These are phyloP conservation scores for Penicillium cataractarum DNA, from an alignment of 495 filamentous ascomycete genomes.

Conservation along the genomic window DNA sequence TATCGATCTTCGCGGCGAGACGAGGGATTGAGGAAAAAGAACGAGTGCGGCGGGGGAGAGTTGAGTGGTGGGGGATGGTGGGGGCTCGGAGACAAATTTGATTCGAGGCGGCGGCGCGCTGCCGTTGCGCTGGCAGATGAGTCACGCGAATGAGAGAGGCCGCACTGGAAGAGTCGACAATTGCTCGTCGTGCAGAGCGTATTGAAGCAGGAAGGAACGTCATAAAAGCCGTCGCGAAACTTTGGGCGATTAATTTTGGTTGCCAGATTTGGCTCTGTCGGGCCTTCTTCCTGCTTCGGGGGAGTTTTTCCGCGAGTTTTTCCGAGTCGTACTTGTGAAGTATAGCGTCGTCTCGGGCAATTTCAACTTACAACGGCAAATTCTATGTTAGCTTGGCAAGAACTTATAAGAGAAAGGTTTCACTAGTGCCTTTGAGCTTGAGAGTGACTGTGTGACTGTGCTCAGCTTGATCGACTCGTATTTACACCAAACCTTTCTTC, in stretches of 20 bases:
- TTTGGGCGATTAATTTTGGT: slow-evolving; percentile 20
- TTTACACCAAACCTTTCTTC: too few relatives aligned
- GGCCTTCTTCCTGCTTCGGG: slow-evolving; percentile 23
- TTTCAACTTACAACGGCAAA: neutral
- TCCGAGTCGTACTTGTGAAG: neutral
- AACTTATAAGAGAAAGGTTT: too few relatives aligned
- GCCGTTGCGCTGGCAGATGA: slow-evolving; percentile 27
- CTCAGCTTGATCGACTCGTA: too few relatives aligned
- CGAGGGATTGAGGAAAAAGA: slow-evolving; percentile 32
- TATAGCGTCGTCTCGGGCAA: neutral
- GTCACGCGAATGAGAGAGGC: slow-evolving; percentile 16
- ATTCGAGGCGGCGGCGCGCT: slow-evolving; percentile 31
- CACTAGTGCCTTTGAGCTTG: too few relatives aligned
- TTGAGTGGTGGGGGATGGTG: slow-evolving; percentile 46
- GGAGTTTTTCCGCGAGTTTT: slow-evolving; percentile 21
- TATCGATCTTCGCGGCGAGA: slow-evolving; percentile 24
- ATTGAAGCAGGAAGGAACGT: slow-evolving; percentile 25
- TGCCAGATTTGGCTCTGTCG: slow-evolving; percentile 17
- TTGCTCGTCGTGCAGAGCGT: slow-evolving; percentile 34
- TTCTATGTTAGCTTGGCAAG: neutral
- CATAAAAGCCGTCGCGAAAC: slow-evolving; percentile 29
- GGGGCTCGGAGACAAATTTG: slow-evolving; percentile 39
- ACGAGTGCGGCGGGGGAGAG: slow-evolving; percentile 34
- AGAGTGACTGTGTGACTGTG: too few relatives aligned
- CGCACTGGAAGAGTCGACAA: slow-evolving; percentile 19